Evolutionary conservation across 305 asterid genomes (phyloP).

Genomic region (Solanum chacoense): DNA sequence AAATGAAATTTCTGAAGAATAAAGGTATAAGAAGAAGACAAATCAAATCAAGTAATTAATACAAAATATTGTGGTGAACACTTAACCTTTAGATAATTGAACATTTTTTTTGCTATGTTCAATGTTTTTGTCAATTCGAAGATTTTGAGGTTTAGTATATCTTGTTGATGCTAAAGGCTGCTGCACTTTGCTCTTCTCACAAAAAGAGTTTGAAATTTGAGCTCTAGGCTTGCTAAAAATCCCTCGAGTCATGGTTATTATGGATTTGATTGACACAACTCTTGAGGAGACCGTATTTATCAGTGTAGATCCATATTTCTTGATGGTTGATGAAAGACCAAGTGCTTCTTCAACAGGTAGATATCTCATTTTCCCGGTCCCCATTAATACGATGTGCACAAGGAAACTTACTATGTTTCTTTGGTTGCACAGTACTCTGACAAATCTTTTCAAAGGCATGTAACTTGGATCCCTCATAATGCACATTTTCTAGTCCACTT

Average conservation of each 20-base stretch:
- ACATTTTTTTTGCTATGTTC: neutral
- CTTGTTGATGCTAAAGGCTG: conserved; percentile 7
- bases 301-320: neutral
- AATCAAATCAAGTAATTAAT: neutral
- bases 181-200: neutral
- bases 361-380: neutral
- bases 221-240: neutral
- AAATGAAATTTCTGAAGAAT: neutral
- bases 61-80: neutral
- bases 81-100: neutral
- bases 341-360: no score
- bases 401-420: neutral
- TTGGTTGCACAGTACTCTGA: neutral
- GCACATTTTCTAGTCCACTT: neutral
- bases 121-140: neutral
- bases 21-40: neutral
- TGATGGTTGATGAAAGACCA: neutral
- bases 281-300: neutral
- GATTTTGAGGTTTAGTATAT: conserved; percentile 11
- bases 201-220: neutral
- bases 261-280: neutral
- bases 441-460: neutral
- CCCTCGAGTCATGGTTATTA: neutral
- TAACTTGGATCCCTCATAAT: neutral
- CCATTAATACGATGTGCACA: neutral